Evolutionary conservation across 805 yeast species (phyloP), one percentile per base, ranked within the genome.

Genomic region (Babjeviella inositovora): DNA sequence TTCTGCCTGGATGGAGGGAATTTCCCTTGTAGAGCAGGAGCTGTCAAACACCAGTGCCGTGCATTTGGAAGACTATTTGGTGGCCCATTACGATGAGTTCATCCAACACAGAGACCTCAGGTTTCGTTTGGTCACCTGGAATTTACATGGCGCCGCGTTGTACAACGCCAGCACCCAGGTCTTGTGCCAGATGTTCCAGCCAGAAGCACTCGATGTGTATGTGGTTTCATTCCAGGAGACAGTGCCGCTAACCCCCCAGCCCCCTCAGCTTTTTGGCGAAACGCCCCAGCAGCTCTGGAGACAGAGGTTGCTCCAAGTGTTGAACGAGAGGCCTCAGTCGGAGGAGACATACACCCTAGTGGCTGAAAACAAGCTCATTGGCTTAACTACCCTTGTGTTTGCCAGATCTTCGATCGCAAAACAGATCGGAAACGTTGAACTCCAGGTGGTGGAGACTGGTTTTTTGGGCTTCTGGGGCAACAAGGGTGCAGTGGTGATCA

Each of bases 401-500:
- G 49, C 54, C 2, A 38, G 39, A 10, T 28, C 35, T 3, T 37
- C 41, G 4, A 23, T 61, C 3, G 37, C 33, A 5, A 30, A 39
- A 2, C 60, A 63, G 29, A 43, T 68, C n/a, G 41, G 54, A 2
- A 32, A 45, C 11, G 25, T 65, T 5, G 39, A 41, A 11, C 46
- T 50, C 4, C 42, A 50, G 3, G 52, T 70, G 1, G 47, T 70
- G 5, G 74, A 76, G 0, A 57, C 75, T 0, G 76, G 76, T 0
- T 53, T 67, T 18, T 36, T 69, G 23, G 58, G 67, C 13, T 33
- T 56, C 13, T 69, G 72, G 65, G 75, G 73, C 10, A 69, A 69
- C 41, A 69, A 69, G 34, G 77, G 77, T 3, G 70, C 72, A 4
- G 62, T 65, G 8, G 41, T 56, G 10, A 43, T 65, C 12, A 43